Evolutionary conservation across 768 basidiomycete genomes (phyloP).

Genomic region (Plicaturopsis crispa): DNA sequence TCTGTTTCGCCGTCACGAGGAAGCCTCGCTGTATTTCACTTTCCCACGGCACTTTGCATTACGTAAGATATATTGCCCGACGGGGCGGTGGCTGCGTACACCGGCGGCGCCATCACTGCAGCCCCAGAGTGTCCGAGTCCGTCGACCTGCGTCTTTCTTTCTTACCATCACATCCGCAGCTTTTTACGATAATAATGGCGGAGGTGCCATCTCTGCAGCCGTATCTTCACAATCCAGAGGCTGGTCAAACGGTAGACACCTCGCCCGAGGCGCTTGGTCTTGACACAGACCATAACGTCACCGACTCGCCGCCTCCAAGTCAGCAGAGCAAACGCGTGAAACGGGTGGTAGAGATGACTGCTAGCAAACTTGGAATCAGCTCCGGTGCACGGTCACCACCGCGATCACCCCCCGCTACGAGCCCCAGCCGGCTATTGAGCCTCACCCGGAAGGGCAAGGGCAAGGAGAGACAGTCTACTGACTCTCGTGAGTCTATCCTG

Average conservation of each 20-base stretch:
- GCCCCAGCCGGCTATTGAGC: conserved; percentile 48
- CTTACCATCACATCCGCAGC: too few species aligned
- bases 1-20: too few species aligned
- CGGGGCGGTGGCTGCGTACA: too few species aligned
- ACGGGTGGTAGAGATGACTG: conserved; percentile 44
- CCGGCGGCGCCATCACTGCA: too few species aligned
- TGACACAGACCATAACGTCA: conserved; percentile 18
- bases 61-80: too few species aligned
- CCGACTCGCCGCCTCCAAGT: conserved; percentile 22
- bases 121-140: too few species aligned
- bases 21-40: too few species aligned
- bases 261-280: conserved; percentile 24
- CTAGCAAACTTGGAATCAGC: conserved; percentile 59
- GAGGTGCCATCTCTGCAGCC: conserved; percentile 12
- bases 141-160: too few species aligned
- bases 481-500: too few species aligned
- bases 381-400: conserved; percentile 33
- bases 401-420: conserved; percentile 20
- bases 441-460: conserved; percentile 44
- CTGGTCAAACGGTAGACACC: conserved; percentile 22
- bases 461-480: conserved; percentile 31
- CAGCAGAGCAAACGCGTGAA: conserved; percentile 48
- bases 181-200: conserved; percentile 16
- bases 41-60: too few species aligned
- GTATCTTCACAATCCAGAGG: conserved; percentile 15